phyloP scores from a whole-genome alignment of 352 stramenopile genomes.

The Phytophthora capsici region DNA sequence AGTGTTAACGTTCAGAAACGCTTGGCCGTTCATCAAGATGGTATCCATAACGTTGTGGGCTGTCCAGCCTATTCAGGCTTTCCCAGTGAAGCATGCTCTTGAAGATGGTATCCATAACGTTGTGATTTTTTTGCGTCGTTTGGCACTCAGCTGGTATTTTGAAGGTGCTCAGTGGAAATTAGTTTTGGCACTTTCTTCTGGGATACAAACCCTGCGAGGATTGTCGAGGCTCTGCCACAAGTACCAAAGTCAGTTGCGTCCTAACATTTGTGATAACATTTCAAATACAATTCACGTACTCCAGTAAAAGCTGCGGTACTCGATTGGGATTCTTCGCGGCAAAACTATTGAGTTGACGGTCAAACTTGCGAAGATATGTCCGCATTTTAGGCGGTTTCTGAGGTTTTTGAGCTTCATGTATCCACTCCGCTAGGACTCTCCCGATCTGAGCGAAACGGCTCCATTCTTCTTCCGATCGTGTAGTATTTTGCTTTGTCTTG shows the following conservation, averaged over 20 bases:
- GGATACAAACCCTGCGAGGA: neutral
- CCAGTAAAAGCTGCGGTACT: conserved; percentile 1
- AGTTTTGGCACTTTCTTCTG: neutral
- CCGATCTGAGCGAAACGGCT: conserved; percentile 11
- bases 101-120: too few relatives aligned
- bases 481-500: neutral
- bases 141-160: too few relatives aligned
- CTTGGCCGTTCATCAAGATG: neutral
- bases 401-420: neutral
- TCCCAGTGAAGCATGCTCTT: too few relatives aligned
- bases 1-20: neutral
- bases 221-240: neutral
- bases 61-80: too few relatives aligned
- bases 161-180: too few relatives aligned
- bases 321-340: neutral
- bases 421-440: conserved; percentile 8
- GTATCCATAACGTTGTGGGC: too few relatives aligned
- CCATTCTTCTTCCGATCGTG: conserved; percentile 11
- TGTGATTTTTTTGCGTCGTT: too few relatives aligned
- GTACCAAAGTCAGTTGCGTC: too few relatives aligned
- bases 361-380: conserved; percentile 1
- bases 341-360: conserved; percentile 12
- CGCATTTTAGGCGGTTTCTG: neutral
- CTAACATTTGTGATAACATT: too few relatives aligned
- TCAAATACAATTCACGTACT: conserved; percentile 13